These are phyloP conservation scores for Neurospora sp. DNA, from an alignment of 495 filamentous ascomycete genomes.

Conservation along the genomic window DNA sequence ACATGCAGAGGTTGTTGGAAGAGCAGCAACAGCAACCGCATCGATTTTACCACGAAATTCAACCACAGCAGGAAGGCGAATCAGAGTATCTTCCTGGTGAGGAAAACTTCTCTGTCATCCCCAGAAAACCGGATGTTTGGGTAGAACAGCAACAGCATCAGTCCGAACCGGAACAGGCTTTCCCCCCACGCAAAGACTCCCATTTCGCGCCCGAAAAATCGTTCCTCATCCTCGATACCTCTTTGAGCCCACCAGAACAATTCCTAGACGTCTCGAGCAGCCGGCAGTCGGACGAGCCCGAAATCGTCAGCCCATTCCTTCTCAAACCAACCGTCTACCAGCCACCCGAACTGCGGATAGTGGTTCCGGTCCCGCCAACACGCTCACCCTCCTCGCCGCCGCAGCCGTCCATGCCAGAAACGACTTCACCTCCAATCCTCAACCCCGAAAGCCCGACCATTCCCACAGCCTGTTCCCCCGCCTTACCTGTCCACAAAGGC, in stretches of 20 bases:
- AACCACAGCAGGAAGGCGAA: not conserved
- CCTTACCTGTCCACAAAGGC: slow-evolving; percentile 19
- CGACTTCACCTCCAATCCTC: not conserved
- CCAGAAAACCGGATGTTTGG: not conserved
- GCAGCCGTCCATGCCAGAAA: not conserved
- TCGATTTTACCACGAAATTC: not conserved
- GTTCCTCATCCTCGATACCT: slow-evolving; percentile 38
- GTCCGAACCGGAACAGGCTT: not conserved
- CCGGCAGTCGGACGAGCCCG: slow-evolving; percentile 10
- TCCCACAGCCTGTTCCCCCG: slow-evolving; percentile 9
- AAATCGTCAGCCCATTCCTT: slow-evolving; percentile 3
- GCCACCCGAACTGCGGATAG: slow-evolving; percentile 23
- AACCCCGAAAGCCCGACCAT: slow-evolving; percentile 18
- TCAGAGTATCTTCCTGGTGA: not conserved
- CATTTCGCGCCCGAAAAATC: slow-evolving; percentile 36
- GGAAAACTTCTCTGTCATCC: not conserved
- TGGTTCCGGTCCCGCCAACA: slow-evolving; percentile 18
- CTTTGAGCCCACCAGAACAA: slow-evolving; percentile 14
- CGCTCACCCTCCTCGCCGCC: not conserved
- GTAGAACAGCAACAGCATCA: not conserved
- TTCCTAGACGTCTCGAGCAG: not conserved
- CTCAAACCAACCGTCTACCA: slow-evolving; percentile 27
- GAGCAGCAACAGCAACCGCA: slow-evolving; percentile 15
- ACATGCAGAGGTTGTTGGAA: slow-evolving; percentile 14
- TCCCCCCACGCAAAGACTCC: slow-evolving; percentile 4